Percentiles rank a stretch among this genome's conserved stretches.
Conservation (phyloP, 257 asterid genomes). For the Pogostemon cablin region DNA sequence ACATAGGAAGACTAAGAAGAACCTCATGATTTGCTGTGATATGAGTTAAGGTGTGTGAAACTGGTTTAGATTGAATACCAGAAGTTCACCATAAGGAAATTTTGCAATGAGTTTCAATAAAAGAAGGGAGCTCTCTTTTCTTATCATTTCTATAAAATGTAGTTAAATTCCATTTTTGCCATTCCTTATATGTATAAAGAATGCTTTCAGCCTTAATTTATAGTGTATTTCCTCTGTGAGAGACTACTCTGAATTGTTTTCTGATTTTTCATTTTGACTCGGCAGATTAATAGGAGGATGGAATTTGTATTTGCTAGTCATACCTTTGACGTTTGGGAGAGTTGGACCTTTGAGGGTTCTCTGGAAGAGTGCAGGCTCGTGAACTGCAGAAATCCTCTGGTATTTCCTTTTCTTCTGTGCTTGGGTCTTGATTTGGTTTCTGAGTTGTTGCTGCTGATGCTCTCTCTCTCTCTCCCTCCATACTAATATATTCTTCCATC, state of each 20-base stretch:
- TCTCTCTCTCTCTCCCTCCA: not conserved
- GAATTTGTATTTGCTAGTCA: constrained; percentile 97
- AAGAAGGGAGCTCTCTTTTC: too few relatives aligned
- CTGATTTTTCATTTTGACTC: constrained; percentile 26
- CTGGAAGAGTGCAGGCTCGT: constrained; percentile 91
- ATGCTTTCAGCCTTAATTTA: too few relatives aligned
- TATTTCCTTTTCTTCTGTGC: constrained; percentile 42
- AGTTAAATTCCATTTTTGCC: too few relatives aligned
- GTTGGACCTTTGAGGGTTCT: constrained; percentile 94
- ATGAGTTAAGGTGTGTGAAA: too few relatives aligned
- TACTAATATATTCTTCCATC: constrained; percentile 14
- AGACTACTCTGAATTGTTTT: not conserved
- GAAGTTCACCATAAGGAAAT: too few relatives aligned
- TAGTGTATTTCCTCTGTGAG: too few relatives aligned
- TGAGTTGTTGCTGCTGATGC: constrained; percentile 11
- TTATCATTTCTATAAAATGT: too few relatives aligned
- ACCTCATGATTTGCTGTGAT: too few relatives aligned
- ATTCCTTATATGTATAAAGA: too few relatives aligned
- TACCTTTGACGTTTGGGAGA: constrained; percentile 98
- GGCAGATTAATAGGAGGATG: constrained; percentile 98
- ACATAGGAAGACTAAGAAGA: too few relatives aligned
- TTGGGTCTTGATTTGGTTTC: constrained; percentile 11
- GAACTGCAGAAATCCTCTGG: constrained; percentile 94
- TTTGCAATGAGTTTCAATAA: too few relatives aligned
- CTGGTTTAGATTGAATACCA: too few relatives aligned